phyloP scores from a whole-genome alignment of 257 asterid species.

The Nicotiana benthamiana region DNA sequence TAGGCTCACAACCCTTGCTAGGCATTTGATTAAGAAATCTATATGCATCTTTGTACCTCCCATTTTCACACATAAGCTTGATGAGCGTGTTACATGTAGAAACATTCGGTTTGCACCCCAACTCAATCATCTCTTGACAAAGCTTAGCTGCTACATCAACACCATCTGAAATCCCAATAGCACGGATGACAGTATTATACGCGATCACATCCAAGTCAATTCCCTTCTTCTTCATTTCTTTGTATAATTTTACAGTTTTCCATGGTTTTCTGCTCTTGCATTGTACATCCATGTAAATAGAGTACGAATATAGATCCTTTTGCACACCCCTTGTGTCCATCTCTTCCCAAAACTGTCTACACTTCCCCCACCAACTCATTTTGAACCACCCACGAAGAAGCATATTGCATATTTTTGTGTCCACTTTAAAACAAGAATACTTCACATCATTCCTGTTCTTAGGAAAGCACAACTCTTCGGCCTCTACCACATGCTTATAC shows the following conservation, averaged over 20 bases:
- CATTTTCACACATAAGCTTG: slow-evolving; percentile 72
- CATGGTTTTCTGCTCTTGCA: slow-evolving; percentile 82
- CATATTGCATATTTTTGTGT: slow-evolving; percentile 57
- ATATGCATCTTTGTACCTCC: slow-evolving; percentile 66
- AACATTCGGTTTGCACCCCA: slow-evolving; percentile 59
- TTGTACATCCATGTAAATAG: slow-evolving; percentile 81
- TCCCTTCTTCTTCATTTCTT: slow-evolving; percentile 78
- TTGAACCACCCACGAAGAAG: slow-evolving; percentile 83
- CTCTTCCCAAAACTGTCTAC: slow-evolving; percentile 85
- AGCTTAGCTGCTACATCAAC: slow-evolving; percentile 65
- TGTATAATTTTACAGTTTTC: slow-evolving; percentile 71
- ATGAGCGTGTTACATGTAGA: slow-evolving; percentile 65
- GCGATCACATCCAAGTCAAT: slow-evolving; percentile 66
- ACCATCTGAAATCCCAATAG: slow-evolving; percentile 71
- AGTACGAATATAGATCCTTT: slow-evolving; percentile 74
- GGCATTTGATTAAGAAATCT: slow-evolving; percentile 52
- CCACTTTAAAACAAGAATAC: slow-evolving; percentile 26
- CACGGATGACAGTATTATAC: slow-evolving; percentile 68
- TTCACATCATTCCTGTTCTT: slow-evolving; percentile 15
- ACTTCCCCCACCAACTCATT: slow-evolving; percentile 80
- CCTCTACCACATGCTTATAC: slow-evolving; percentile 84
- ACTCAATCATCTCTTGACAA: slow-evolving; percentile 68
- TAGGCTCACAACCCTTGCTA: slow-evolving; percentile 58
- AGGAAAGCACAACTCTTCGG: slow-evolving; percentile 73
- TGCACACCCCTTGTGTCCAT: slow-evolving; percentile 66